These are phyloP conservation scores for Neofusicoccum parvum DNA, from an alignment of 2,329 filamentous ascomycete species.

Conservation along the genomic window DNA sequence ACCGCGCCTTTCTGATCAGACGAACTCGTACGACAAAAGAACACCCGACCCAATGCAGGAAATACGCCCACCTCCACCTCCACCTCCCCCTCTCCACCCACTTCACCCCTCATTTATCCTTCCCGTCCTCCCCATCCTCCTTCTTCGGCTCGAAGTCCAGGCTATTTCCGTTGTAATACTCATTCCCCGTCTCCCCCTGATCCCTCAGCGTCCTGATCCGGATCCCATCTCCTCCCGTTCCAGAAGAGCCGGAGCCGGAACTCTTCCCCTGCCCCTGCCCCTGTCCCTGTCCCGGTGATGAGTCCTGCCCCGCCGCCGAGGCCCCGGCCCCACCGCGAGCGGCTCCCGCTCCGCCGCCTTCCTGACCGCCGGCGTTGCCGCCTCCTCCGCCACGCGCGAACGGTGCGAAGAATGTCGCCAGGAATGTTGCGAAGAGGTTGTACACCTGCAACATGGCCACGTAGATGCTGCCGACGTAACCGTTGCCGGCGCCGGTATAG, in stretches of 20 bases:
- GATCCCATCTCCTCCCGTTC: constrained; percentile 26
- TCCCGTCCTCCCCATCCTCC: constrained; percentile 33
- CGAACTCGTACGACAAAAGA: too few species aligned
- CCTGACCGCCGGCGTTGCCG: neutral
- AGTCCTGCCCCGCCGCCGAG: too few species aligned
- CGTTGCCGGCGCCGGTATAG: constrained; percentile 47
- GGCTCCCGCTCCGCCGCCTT: neutral
- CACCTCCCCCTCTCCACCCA: neutral
- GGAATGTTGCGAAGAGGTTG: constrained; percentile 8
- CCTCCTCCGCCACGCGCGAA: constrained; percentile 5
- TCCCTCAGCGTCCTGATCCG: constrained; percentile 51
- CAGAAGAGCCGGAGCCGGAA: too few species aligned
- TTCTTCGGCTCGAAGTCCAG: constrained; percentile 67
- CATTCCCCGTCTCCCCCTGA: constrained; percentile 47
- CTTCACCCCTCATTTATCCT: neutral
- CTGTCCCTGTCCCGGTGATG: constrained; percentile 29
- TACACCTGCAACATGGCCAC: constrained; percentile 9
- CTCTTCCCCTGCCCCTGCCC: constrained; percentile 22
- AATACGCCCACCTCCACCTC: neutral
- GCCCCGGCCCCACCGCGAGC: neutral
- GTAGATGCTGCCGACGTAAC: constrained; percentile 22
- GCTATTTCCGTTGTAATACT: constrained; percentile 92
- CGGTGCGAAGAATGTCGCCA: constrained; percentile 20
- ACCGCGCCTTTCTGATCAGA: too few species aligned
- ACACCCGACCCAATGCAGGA: too few species aligned